phyloP scores from a whole-genome alignment of 805 yeast species.

The Cyberlindnera maclurae region DNA sequence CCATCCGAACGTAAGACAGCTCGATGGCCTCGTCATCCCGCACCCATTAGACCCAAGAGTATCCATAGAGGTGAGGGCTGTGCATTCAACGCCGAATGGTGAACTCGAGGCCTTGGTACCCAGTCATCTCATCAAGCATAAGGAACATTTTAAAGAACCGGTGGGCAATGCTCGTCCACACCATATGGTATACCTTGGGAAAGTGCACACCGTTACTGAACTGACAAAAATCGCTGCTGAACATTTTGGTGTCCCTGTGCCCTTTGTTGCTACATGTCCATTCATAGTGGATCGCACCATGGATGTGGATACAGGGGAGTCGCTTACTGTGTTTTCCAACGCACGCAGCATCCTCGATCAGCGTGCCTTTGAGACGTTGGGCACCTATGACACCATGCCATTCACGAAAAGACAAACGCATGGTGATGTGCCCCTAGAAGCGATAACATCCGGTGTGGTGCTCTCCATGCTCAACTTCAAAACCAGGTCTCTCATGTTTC shows the following conservation, averaged over 20 bases:
- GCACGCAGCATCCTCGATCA: not conserved
- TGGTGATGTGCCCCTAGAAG: not conserved
- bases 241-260: constrained; percentile 3
- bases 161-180: constrained; percentile 4
- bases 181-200: constrained; percentile 5
- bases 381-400: not conserved
- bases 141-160: constrained; percentile 3
- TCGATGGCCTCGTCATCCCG: not conserved
- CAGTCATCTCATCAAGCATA: constrained; percentile 15
- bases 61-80: constrained; percentile 3
- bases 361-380: not conserved
- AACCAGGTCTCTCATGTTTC: not conserved
- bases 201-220: constrained; percentile 4
- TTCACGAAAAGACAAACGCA: not conserved
- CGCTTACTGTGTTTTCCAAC: constrained; percentile 2
- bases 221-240: constrained; percentile 5
- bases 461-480: constrained; percentile 6
- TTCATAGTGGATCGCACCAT: constrained; percentile 5
- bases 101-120: constrained; percentile 17
- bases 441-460: constrained; percentile 3
- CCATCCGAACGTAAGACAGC: constrained; percentile 6
- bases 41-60: constrained; percentile 6
- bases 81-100: not conserved
- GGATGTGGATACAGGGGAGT: not conserved
- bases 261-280: constrained; percentile 15